These are phyloP conservation scores for Penicillium sp. DNA, from an alignment of 2,329 filamentous ascomycete genomes.

Conservation along the genomic window DNA sequence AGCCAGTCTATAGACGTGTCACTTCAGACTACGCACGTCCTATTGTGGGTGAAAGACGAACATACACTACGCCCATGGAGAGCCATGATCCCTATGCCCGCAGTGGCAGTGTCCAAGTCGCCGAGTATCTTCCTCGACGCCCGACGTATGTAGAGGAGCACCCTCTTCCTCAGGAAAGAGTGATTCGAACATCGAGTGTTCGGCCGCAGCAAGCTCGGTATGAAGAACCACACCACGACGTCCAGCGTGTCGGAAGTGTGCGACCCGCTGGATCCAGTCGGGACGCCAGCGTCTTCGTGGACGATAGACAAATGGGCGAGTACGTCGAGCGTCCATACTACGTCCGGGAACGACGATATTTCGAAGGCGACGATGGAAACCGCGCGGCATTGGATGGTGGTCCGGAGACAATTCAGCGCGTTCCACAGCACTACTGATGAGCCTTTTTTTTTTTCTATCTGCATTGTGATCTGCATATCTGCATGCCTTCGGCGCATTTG, in stretches of 20 bases:
- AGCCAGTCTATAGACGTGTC: slow-evolving; percentile 41
- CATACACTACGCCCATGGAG: slow-evolving; percentile 33
- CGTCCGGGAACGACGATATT: slow-evolving; percentile 40
- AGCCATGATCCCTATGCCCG: slow-evolving; percentile 37
- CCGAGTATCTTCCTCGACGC: slow-evolving; percentile 40
- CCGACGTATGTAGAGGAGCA: slow-evolving; percentile 63
- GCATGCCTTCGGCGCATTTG: slow-evolving; percentile 5
- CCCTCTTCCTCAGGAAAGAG: slow-evolving; percentile 56
- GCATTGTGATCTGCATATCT: slow-evolving; percentile 3
- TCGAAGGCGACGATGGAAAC: slow-evolving; percentile 35
- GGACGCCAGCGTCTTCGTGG: slow-evolving; percentile 44
- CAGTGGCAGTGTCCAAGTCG: slow-evolving; percentile 42
- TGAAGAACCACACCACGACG: slow-evolving; percentile 40
- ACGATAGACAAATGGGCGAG: slow-evolving; percentile 47
- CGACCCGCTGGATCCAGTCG: slow-evolving; percentile 39
- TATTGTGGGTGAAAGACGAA: slow-evolving; percentile 29
- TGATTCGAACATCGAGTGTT: slow-evolving; percentile 57
- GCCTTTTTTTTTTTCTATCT: neutral
- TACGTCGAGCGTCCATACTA: slow-evolving; percentile 48
- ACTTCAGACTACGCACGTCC: slow-evolving; percentile 36
- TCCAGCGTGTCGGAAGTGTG: slow-evolving; percentile 44
- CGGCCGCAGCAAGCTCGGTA: slow-evolving; percentile 52
- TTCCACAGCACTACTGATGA: slow-evolving; percentile 34
- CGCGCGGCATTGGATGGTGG: slow-evolving; percentile 32
- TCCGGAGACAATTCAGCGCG: slow-evolving; percentile 32